Base-by-base conservation (phyloP, 129 eudicot genomes). In the Artemisia annua region DNA sequence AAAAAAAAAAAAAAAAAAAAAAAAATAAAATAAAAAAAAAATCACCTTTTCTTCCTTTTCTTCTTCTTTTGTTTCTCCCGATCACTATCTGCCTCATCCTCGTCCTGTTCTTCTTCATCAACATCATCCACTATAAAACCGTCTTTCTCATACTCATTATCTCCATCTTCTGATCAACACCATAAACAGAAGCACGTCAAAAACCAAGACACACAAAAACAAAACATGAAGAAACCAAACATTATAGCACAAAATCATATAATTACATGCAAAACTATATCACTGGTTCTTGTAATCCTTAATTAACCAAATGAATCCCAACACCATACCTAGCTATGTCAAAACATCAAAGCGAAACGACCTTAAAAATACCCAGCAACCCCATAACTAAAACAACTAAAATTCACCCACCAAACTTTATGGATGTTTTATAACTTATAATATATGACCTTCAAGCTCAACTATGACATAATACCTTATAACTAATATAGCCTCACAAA, bases 111-210 rank as follows among this genome's bases (percentile, higher is more conserved):
- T 18, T 86, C 96, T 51, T 92, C 97, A 70, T 89, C 96, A 10
- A 77, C 87, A 71, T 89, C 96, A 18, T 90, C 97, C 35, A 95
- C 99, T 79, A 95, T 88, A 71, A 95, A 95, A 12, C 88, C 99
- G 74, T 90, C 99, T 26, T 90, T 83, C 77, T 95, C 99, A 62
- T 78, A 95, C 67, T 88, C 97, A 85, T 95, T 96, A 35, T 84
- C 89, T 59, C 97, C 98, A 43, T 85, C 96, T 58, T 87, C 96
- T 90, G 85, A 46, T 80, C 70, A 87, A 71, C 52, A 39, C 30
- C 64, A 53, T 26, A 66, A 35, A 15, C 63, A 51, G 32, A 66
- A 54, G 35, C 49, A 73, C 61, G 75, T 50, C 32, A 56, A 57
- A 44, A 8, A 26, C 43, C 12, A 26, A 12, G 44, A 28, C 30